Base-by-base conservation (phyloP, 73 alveolate genomes). In the Tetrahymena borealis region DNA sequence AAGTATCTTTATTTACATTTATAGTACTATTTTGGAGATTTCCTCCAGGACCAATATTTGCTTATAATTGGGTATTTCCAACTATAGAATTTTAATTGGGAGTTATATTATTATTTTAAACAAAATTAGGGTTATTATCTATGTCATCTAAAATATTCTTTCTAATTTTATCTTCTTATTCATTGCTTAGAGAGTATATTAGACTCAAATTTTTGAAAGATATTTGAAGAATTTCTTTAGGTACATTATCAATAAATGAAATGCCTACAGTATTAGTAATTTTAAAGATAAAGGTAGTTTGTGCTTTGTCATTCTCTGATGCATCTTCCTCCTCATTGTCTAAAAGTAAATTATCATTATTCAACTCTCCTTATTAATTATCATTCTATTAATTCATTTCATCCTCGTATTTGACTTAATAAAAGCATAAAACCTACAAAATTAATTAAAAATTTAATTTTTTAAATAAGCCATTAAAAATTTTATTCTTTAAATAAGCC, bases 151-250 rank as follows among this genome's bases (percentile, higher is more conserved):
- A 32, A 13, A 60, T 39, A 24, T 24, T 37, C 79, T 43, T 93
- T 20, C 39, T 38, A 13, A 35, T 18, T n/a, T 78, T 20, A 40
- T 93, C 95, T 39, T 85, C 38, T 11, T 38, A 35, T 35, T 93
- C 95, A 35, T 93, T 92, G 24, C 90, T 78, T 9, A 39, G 78
- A 12, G 91, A 78, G 39, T 93, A 93, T 39, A 79, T 90, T 10
- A 91, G 78, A 39, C 79, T 35, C 10, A 93, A 39, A 36, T 93
- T 93, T 39, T 93, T 93, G 39, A 93, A 79, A 31, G 93, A 79
- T 18, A 93, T 85, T 41, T 93, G 91, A 7, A 93, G 32, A 39
- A 93, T 93, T 93, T 93, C 95, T 35, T 93, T 93, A 31, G 95
- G 95, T 24, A 90, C 39, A 39, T 93, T 92, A 77, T 93, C 95